Conservation (phyloP, 1,284 basidiomycete species). For the Amylostereum areolatum region DNA sequence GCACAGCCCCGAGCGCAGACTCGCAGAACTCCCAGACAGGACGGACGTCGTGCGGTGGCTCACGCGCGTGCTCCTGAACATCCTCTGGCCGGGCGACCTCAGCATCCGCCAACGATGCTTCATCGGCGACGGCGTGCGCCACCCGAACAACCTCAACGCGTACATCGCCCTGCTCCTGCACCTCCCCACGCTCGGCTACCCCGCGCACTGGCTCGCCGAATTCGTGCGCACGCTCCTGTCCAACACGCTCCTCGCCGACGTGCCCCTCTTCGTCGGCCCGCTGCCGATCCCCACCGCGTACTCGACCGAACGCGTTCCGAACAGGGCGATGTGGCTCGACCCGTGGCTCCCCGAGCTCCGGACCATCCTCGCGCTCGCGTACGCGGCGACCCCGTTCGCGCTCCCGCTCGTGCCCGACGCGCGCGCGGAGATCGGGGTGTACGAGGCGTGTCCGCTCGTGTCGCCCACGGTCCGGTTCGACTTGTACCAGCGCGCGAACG, state of each 20-base stretch:
- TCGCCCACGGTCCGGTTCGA: no score
- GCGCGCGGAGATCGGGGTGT: conserved; percentile 22
- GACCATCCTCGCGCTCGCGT: conserved; percentile 21
- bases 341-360: conserved; percentile 28
- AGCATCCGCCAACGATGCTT: conserved; percentile 14
- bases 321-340: conserved; percentile 21
- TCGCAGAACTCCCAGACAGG: conserved; percentile 24
- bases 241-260: conserved; percentile 21
- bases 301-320: conserved; percentile 11
- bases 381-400: conserved; percentile 24
- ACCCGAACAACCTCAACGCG: conserved; percentile 32
- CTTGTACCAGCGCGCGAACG: no score
- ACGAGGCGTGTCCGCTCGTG: conserved; percentile 16
- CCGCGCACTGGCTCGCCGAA: conserved; percentile 30
- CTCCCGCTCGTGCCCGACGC: conserved; percentile 18
- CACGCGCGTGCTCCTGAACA: conserved; percentile 29
- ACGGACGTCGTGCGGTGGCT: conserved; percentile 31
- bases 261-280: conserved; percentile 19
- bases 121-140: conserved; percentile 22
- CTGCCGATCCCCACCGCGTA: conserved; percentile 27
- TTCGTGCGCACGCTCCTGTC: conserved; percentile 24
- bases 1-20: conserved; percentile 18
- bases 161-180: conserved; percentile 30
- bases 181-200: conserved; percentile 28
- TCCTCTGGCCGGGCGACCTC: conserved; percentile 24